phyloP scores from a whole-genome alignment of 495 filamentous ascomycete species.

The Aspergillus kassunensis region DNA sequence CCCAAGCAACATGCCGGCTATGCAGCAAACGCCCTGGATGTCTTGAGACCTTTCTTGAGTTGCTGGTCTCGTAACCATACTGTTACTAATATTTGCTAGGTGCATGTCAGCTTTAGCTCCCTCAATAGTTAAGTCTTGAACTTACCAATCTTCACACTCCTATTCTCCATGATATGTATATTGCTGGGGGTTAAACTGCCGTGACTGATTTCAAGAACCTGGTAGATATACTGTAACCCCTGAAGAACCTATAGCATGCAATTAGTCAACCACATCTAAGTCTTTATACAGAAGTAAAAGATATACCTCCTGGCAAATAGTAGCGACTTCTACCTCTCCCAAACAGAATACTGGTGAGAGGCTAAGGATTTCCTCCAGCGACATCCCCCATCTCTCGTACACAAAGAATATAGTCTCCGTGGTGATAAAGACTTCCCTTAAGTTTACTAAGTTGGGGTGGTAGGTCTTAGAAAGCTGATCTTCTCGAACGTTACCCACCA shows the following conservation, averaged over 20 bases:
- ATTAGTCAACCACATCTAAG: background rate
- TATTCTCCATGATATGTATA: slow-evolving; percentile 2
- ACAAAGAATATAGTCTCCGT: slow-evolving; percentile 2
- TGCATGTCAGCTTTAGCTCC: background rate
- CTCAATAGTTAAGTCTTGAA: background rate
- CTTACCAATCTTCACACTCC: slow-evolving; percentile 8
- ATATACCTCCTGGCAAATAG: slow-evolving; percentile 8
- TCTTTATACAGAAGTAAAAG: background rate
- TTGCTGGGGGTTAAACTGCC: background rate
- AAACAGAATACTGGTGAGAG: slow-evolving; percentile 1
- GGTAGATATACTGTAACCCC: slow-evolving; percentile 5
- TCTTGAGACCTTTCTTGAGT: background rate
- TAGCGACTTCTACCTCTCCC: slow-evolving; percentile 10
- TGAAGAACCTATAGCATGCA: background rate
- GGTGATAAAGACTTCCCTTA: slow-evolving; percentile 6
- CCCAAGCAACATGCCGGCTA: background rate
- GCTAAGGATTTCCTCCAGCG: slow-evolving; percentile 3
- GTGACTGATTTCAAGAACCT: slow-evolving; percentile 4
- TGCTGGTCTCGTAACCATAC: slow-evolving; percentile 1
- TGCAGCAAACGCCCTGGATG: slow-evolving; percentile 2
- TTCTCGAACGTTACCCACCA: background rate
- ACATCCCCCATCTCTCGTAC: slow-evolving; percentile 7
- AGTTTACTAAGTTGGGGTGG: slow-evolving; percentile 3
- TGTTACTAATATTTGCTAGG: slow-evolving; percentile 8
- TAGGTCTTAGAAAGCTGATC: background rate